Conservation (phyloP, 2,329 filamentous ascomycete species). For the Fusarium gaditjirri region DNA sequence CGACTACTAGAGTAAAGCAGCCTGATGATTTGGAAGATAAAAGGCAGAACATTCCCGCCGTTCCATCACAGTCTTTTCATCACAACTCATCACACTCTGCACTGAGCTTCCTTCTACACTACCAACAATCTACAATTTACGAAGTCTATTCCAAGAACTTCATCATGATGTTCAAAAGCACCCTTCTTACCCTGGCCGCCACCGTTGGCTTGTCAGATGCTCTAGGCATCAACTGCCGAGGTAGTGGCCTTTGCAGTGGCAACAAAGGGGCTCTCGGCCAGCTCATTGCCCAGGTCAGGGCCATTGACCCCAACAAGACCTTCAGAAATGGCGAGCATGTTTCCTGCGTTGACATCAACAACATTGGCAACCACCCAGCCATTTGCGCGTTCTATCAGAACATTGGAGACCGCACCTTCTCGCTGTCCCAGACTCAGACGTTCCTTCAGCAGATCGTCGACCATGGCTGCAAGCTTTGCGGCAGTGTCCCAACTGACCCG, state of each 20-base stretch:
- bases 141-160: neutral
- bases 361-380: neutral
- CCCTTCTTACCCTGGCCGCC: neutral
- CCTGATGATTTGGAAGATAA: neutral
- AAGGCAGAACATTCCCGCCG: neutral
- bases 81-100: neutral
- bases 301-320: neutral
- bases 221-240: slow-evolving; percentile 4
- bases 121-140: neutral
- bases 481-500: neutral
- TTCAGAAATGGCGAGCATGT: neutral
- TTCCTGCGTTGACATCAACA: neutral
- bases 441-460: neutral
- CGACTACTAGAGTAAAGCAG: accelerated
- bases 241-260: neutral
- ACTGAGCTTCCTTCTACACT: neutral
- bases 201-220: neutral
- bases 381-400: neutral
- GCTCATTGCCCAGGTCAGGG: neutral
- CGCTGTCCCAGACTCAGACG: neutral
- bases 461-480: neutral
- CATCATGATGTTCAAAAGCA: neutral
- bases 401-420: neutral
- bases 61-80: neutral
- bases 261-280: neutral